These are phyloP conservation scores for Alternaria solani DNA, from an alignment of 2,329 filamentous ascomycete genomes.

Conservation along the genomic window DNA sequence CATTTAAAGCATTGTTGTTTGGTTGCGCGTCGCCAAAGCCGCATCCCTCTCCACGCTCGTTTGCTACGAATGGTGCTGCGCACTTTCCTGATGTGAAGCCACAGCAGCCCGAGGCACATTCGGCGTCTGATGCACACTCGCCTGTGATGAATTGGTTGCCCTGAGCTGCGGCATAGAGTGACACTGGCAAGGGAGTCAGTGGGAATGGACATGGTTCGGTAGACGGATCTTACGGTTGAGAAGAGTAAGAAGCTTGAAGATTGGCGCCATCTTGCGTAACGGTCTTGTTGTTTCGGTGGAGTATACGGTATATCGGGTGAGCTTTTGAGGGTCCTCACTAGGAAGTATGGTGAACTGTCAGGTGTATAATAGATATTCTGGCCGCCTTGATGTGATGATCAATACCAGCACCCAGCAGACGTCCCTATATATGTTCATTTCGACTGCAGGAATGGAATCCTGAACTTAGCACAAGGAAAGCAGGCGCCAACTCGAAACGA, in stretches of 20 bases:
- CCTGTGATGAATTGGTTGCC: slow-evolving; percentile 44
- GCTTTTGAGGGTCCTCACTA: slow-evolving; percentile 19
- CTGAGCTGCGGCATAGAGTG: slow-evolving; percentile 36
- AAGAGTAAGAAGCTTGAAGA: slow-evolving; percentile 37
- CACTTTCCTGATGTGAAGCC: slow-evolving; percentile 47
- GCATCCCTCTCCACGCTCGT: slow-evolving; percentile 48
- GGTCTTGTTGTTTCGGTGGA: neutral
- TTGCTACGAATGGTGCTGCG: slow-evolving; percentile 44
- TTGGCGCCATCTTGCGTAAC: slow-evolving; percentile 33
- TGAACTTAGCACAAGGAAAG: neutral
- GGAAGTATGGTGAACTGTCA: slow-evolving; percentile 23
- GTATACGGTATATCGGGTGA: neutral
- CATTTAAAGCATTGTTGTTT: slow-evolving; percentile 42
- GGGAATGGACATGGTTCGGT: neutral
- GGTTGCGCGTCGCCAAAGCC: slow-evolving; percentile 48
- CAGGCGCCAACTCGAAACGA: slow-evolving; percentile 35
- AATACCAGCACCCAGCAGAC: neutral
- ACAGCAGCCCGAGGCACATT: slow-evolving; percentile 34
- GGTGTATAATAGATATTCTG: neutral
- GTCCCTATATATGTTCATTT: slow-evolving; percentile 24
- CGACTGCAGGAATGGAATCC: neutral
- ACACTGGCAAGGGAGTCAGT: slow-evolving; percentile 26
- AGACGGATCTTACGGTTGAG: slow-evolving; percentile 29
- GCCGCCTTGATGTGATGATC: slow-evolving; percentile 12
- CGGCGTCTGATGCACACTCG: slow-evolving; percentile 36